A percentile compares a stretch with the other conserved stretches of the same genome.
Evolutionary conservation across 2,329 filamentous ascomycete genomes (phyloP).

Genomic region (Cryphonectria nitschkei): DNA sequence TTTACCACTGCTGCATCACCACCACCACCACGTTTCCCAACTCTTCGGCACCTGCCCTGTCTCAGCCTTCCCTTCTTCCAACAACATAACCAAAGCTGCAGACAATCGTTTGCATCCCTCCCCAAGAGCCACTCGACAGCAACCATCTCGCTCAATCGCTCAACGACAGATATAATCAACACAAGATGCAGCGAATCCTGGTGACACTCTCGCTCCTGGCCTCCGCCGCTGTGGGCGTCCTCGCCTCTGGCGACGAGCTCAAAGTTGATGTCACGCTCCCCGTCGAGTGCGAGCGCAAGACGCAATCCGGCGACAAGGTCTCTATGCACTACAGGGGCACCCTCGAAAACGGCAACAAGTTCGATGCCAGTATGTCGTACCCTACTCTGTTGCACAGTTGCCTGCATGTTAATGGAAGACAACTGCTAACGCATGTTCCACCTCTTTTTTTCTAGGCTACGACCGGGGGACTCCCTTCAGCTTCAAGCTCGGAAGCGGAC

Average conservation of each 20-base stretch:
- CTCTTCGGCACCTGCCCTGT: neutral
- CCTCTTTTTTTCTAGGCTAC: slow-evolving; percentile 57
- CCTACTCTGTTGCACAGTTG: neutral
- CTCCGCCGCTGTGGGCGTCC: slow-evolving; percentile 53
- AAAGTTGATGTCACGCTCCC: slow-evolving; percentile 76
- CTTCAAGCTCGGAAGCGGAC: slow-evolving; percentile 78
- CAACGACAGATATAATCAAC: slow-evolving; percentile 21
- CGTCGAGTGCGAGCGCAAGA: slow-evolving; percentile 81
- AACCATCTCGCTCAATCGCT: neutral
- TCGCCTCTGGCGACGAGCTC: slow-evolving; percentile 64
- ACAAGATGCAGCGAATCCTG: slow-evolving; percentile 55
- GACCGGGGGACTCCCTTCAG: slow-evolving; percentile 74
- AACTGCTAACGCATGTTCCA: neutral
- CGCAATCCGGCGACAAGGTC: slow-evolving; percentile 74
- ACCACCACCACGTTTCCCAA: neutral
- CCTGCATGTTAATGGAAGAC: slow-evolving; percentile 10
- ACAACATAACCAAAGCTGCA: neutral
- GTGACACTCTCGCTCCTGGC: slow-evolving; percentile 55
- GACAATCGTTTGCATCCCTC: neutral
- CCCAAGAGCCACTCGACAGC: neutral
- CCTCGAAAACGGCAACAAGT: slow-evolving; percentile 74
- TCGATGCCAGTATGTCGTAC: slow-evolving; percentile 69
- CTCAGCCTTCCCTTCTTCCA: neutral
- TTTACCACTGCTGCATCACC: neutral
- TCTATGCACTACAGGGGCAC: slow-evolving; percentile 89